Percentiles rank a stretch among this genome's conserved stretches.
Evolutionary conservation across 495 filamentous ascomycete genomes (phyloP).

Genomic region (Annulohypoxylon nitens): DNA sequence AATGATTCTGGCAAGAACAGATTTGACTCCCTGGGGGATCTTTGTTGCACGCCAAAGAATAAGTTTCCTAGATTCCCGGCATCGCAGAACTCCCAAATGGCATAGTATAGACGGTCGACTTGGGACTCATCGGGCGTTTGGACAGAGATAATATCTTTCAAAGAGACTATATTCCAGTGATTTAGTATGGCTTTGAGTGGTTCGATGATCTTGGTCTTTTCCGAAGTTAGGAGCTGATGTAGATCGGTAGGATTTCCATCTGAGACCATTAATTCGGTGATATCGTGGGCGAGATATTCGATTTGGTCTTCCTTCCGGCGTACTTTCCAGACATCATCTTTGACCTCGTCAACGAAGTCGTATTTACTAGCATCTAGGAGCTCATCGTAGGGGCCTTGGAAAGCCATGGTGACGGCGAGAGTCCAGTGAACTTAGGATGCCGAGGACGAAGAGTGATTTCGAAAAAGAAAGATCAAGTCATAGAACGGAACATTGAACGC

Average conservation of each 20-base stretch:
- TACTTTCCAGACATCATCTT: slow-evolving; percentile 44
- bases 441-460: neutral
- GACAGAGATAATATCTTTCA: slow-evolving; percentile 47
- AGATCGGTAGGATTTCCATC: slow-evolving; percentile 2
- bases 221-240: slow-evolving; percentile 15
- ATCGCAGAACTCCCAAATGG: slow-evolving; percentile 59
- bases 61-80: slow-evolving; percentile 53
- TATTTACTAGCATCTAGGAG: slow-evolving; percentile 21
- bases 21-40: neutral
- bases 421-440: neutral
- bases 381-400: slow-evolving; percentile 14
- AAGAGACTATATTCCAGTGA: slow-evolving; percentile 58
- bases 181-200: slow-evolving; percentile 51
- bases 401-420: slow-evolving; percentile 10
- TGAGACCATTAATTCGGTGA: slow-evolving; percentile 24
- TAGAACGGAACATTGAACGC: slow-evolving; percentile 9
- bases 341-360: slow-evolving; percentile 41
- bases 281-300: slow-evolving; percentile 47
- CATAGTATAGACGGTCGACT: slow-evolving; percentile 24
- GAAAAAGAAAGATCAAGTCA: slow-evolving; percentile 8
- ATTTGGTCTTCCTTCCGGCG: slow-evolving; percentile 35
- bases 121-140: slow-evolving; percentile 1
- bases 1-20: slow-evolving; percentile 57
- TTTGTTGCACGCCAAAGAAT: slow-evolving; percentile 27
- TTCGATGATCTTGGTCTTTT: slow-evolving; percentile 14